Conservation (phyloP, 2,329 filamentous ascomycete genomes). For the Ophiocordyceps australis region DNA sequence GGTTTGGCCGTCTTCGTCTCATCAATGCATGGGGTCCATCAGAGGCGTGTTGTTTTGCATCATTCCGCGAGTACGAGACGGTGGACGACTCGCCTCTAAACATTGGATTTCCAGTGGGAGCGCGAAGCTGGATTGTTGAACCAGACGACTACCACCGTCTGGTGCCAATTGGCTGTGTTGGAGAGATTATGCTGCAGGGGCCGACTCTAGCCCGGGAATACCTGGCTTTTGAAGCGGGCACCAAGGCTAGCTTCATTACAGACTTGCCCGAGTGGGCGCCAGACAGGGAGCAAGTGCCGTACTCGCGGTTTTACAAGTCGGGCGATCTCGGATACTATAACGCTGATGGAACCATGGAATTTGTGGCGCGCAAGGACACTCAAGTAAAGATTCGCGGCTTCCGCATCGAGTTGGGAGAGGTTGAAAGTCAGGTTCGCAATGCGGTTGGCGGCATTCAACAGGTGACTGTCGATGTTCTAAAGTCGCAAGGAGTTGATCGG, state of each 20-base stretch:
- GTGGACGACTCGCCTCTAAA: not conserved
- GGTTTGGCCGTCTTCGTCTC: not conserved
- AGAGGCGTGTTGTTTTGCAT: not conserved
- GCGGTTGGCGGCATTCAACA: not conserved
- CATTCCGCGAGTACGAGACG: not conserved
- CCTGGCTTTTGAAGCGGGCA: not conserved
- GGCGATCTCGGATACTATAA: constrained; percentile 1
- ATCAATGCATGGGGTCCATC: not conserved
- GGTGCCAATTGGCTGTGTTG: not conserved
- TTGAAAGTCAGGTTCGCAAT: not conserved
- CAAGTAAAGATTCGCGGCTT: constrained; percentile 1
- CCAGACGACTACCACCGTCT: not conserved
- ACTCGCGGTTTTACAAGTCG: not conserved
- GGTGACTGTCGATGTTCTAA: not conserved
- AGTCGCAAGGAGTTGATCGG: not conserved
- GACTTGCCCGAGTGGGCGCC: not conserved
- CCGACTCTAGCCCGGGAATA: not conserved
- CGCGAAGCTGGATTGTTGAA: not conserved
- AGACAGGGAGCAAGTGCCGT: not conserved
- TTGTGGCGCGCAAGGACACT: constrained; percentile 1
- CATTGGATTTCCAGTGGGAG: not conserved
- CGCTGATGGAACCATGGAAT: constrained; percentile 1
- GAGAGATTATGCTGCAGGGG: not conserved
- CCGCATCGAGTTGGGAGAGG: constrained; percentile 1
- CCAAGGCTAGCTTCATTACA: not conserved